Percentiles rank a stretch among this genome's conserved stretches.
These are phyloP conservation scores for Claviceps paspali DNA, from an alignment of 2,329 filamentous ascomycete species.

Conservation along the genomic window DNA sequence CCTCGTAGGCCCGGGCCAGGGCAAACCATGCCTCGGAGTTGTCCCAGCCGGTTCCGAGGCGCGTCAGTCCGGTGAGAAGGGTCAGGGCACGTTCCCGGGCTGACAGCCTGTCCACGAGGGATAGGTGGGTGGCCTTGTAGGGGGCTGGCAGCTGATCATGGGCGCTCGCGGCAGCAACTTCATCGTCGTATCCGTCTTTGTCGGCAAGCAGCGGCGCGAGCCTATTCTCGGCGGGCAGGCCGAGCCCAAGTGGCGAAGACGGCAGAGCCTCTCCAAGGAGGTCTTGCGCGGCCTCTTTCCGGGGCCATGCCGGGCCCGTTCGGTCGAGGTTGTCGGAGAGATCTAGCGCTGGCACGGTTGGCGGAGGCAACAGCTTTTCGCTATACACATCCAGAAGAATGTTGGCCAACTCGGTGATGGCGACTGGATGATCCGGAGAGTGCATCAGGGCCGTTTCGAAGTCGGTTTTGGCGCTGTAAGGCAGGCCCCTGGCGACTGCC, in stretches of 20 bases:
- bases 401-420: conserved; percentile 69
- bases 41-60: conserved; percentile 79
- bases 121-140: conserved; percentile 46
- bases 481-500: conserved; percentile 41
- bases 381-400: conserved; percentile 77
- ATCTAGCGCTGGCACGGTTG: conserved; percentile 32
- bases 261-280: conserved; percentile 17
- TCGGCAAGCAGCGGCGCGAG: conserved; percentile 9
- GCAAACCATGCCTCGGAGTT: conserved; percentile 86
- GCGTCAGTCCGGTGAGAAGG: conserved; percentile 68
- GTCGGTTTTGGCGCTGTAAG: conserved; percentile 55
- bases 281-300: conserved; percentile 3
- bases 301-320: neutral
- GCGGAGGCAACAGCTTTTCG: conserved; percentile 46
- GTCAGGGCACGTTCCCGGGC: conserved; percentile 80
- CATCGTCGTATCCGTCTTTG: neutral
- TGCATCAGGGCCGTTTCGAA: conserved; percentile 75
- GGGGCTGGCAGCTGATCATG: conserved; percentile 31
- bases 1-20: conserved; percentile 74
- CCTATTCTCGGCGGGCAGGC: conserved; percentile 11
- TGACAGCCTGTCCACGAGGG: conserved; percentile 67
- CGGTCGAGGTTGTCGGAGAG: neutral
- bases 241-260: conserved; percentile 32
- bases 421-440: conserved; percentile 62
- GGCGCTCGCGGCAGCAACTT: conserved; percentile 3